Base-by-base conservation (phyloP, 2,329 filamentous ascomycete species). In the Nannizzia gypsea region DNA sequence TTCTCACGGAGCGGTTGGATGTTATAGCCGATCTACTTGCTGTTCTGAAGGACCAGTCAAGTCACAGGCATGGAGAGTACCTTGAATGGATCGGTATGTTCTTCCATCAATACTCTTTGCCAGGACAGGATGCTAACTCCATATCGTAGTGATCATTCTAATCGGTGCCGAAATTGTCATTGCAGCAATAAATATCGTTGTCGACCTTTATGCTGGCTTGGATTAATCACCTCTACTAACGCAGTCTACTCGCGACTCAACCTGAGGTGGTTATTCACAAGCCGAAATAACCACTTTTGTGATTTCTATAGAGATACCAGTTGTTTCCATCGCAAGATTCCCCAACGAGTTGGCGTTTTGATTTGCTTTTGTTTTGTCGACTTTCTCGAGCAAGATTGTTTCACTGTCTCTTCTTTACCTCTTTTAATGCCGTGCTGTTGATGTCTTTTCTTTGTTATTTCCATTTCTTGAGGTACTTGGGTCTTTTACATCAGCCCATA, bases 131-230 rank as follows among this genome's bases (percentile, higher is more conserved):
- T 13, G 56, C 59, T 60, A 22, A 52, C 66, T 0, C 3, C 59
- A 66, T 61, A n/a, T 5, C 57, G 55, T 61, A 90, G 91, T 99
- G 48, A 97, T 99, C 67, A 81, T 97, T 22, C 83, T 99, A 56
- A 96, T 99, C 69, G 92, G 91, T 6, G 91, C 91, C 11, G 93
- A 99, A 72, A 96, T 97, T 63, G 76, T 96, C 6, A 90, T 97
- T 55, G 91, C 91, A 1, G 88, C 84, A 17, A 87, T 97, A 67
- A 97, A 97, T 73, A 97, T 99, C 64, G 82, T 96, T 31, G 93
- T 97, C 36, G 93, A 97, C 73, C 71, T 97, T 65, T 95, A 95
- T 69, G 90, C 88, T 60, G 81, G 81, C 59, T 76, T 83, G 46
- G 80, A 85, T 64, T 83, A 74, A 61, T 20, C 5, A 6, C 8